phyloP scores from a whole-genome alignment of 2,329 filamentous ascomycete species.

The Phoma sp. region DNA sequence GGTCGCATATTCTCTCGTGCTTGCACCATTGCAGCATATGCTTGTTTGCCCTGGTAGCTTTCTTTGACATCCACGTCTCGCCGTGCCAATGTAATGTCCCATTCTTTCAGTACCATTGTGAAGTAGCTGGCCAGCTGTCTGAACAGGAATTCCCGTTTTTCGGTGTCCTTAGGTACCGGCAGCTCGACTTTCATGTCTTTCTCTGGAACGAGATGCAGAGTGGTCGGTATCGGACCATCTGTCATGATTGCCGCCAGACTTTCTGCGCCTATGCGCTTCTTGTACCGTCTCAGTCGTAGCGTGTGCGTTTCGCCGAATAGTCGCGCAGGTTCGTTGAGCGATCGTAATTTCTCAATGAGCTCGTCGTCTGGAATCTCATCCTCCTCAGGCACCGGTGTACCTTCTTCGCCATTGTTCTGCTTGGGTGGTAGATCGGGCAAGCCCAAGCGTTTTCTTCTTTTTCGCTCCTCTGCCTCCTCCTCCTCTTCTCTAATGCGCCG shows the following conservation, averaged over 20 bases:
- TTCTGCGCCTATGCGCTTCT: slow-evolving; percentile 60
- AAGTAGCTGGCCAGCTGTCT: slow-evolving; percentile 94
- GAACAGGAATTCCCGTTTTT: slow-evolving; percentile 74
- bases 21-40: slow-evolving; percentile 83
- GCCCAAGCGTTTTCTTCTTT: slow-evolving; percentile 76
- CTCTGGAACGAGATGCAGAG: slow-evolving; percentile 77
- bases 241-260: slow-evolving; percentile 58
- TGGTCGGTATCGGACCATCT: slow-evolving; percentile 85
- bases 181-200: slow-evolving; percentile 82
- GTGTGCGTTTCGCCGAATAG: slow-evolving; percentile 84
- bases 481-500: slow-evolving; percentile 71
- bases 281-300: slow-evolving; percentile 72
- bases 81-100: slow-evolving; percentile 75
- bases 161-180: slow-evolving; percentile 66
- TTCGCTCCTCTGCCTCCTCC: slow-evolving; percentile 74
- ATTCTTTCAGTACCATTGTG: slow-evolving; percentile 91
- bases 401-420: slow-evolving; percentile 54
- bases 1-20: slow-evolving; percentile 87
- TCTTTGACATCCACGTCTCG: slow-evolving; percentile 65
- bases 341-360: slow-evolving; percentile 70
- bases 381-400: slow-evolving; percentile 48
- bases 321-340: slow-evolving; percentile 71
- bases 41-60: slow-evolving; percentile 80
- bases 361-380: slow-evolving; percentile 76
- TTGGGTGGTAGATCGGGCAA: slow-evolving; percentile 72